These are phyloP conservation scores for Rhinocladiella similis DNA, from an alignment of 2,329 filamentous ascomycete species.

Conservation along the genomic window DNA sequence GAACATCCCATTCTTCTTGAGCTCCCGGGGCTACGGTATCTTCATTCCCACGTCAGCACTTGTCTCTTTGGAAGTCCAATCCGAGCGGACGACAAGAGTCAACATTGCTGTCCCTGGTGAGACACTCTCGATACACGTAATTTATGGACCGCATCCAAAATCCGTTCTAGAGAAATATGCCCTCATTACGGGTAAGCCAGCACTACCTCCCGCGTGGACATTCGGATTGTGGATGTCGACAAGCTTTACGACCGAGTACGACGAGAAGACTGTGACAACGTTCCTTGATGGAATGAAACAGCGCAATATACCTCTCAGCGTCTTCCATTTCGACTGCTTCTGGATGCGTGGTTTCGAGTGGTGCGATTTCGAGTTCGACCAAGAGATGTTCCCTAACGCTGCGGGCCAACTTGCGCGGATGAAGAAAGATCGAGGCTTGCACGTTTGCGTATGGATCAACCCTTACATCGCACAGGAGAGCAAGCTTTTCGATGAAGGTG, in stretches of 20 bases:
- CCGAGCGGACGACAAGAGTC: conserved; percentile 63
- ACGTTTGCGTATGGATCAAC: conserved; percentile 76
- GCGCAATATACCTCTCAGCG: conserved; percentile 65
- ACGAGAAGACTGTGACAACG: conserved; percentile 59
- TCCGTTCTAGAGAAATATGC: conserved; percentile 66
- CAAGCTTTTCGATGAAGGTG: conserved; percentile 63
- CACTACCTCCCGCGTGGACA: conserved; percentile 65
- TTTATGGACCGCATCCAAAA: conserved; percentile 67
- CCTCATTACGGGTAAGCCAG: conserved; percentile 61
- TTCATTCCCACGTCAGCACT: conserved; percentile 67
- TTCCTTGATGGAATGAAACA: conserved; percentile 70
- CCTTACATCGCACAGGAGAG: conserved; percentile 72
- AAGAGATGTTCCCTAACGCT: conserved; percentile 68
- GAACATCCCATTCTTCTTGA: conserved; percentile 24
- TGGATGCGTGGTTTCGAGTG: conserved; percentile 75
- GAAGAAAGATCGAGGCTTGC: conserved; percentile 59
- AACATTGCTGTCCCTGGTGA: conserved; percentile 66
- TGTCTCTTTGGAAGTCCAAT: conserved; percentile 68
- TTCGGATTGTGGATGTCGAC: conserved; percentile 73
- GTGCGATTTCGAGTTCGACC: conserved; percentile 73
- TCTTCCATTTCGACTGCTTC: conserved; percentile 78
- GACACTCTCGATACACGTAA: conserved; percentile 67
- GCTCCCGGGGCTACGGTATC: conserved; percentile 65
- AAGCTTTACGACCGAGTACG: conserved; percentile 67
- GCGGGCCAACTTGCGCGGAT: conserved; percentile 63